phyloP scores from a whole-genome alignment of 2,329 filamentous ascomycete species.

The Plectosphaerella cucumerina region DNA sequence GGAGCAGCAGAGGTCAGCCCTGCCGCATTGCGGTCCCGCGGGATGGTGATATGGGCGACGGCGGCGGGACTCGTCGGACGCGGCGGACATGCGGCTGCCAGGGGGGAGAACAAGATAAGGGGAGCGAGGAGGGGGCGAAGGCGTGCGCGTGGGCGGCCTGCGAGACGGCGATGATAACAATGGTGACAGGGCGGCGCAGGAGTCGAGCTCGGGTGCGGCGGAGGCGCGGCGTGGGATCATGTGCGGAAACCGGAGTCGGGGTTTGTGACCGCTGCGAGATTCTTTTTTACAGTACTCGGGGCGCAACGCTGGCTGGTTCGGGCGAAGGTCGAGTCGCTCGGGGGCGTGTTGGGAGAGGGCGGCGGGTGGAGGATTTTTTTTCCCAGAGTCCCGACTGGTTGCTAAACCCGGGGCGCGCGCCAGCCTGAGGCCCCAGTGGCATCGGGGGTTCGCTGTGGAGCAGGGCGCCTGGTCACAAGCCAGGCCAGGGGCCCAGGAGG shows the following conservation, averaged over 20 bases:
- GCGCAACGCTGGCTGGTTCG: too few relatives aligned
- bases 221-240: neutral
- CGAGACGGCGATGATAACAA: too few relatives aligned
- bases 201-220: neutral
- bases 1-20: constrained; percentile 53
- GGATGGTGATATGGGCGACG: constrained; percentile 7
- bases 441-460: too few relatives aligned
- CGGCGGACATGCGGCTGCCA: constrained; percentile 10
- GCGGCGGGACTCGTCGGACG: constrained; percentile 2
- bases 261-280: neutral
- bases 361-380: too few relatives aligned
- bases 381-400: too few relatives aligned
- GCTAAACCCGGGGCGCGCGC: too few relatives aligned
- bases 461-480: too few relatives aligned
- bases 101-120: constrained; percentile 9
- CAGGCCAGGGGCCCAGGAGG: too few relatives aligned
- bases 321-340: too few relatives aligned
- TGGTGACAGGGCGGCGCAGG: too few relatives aligned
- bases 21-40: constrained; percentile 48
- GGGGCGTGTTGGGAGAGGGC: too few relatives aligned
- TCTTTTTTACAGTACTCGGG: neutral
- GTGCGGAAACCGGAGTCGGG: neutral
- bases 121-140: neutral
- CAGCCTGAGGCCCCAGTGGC: too few relatives aligned
- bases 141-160: neutral